Base-by-base conservation (phyloP, 208 protist species). In the Acanthamoeba triangularis region DNA sequence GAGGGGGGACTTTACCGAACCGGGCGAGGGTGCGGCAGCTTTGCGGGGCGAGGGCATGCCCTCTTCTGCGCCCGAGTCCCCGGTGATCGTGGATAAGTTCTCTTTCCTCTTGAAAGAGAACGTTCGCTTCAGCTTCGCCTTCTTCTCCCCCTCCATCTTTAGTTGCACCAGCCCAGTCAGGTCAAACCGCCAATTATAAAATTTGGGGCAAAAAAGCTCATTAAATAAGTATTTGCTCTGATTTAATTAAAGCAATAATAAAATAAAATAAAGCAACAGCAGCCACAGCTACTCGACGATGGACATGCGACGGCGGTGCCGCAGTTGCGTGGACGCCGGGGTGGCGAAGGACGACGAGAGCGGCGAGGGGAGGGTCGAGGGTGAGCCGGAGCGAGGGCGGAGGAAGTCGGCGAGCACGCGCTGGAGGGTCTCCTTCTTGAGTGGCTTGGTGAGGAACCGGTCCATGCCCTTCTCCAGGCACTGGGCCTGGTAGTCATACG, bases 381-480 rank as follows among this genome's bases (percentile, higher is more conserved):
- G 0, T 1, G 18, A 23, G 52, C 52, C 52, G 6, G 52, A 59
- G 44, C 52, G 52, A 59, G 52, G 52, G 3, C 13, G 0, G 18
- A 59, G 52, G 18, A 59, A 59, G 16, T 59, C 52, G 18, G 52
- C 52, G 52, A 59, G 52, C 16, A 59, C 52, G 52, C 52, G 13
- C 30, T 44, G 41, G 30, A 90, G 82, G 16, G n/a, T 35, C 82
- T 67, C 82, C 47, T 47, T 41, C 28, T 37, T 65, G 52, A 90
- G 65, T 3, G 82, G 82, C 82, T 90, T 90, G 49, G 52, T 67
- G 52, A 90, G 54, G 52, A 90, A 90, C 0, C 52, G 33, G 82
- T 90, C 82, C 82, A 90, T 90, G 82, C 82, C 52, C 33, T 56
- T 65, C 47, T 59, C 82, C 41, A 67, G 82, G 47, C 82, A 90